These are phyloP conservation scores for Fragaria ananassa DNA, from an alignment of 306 rosid species.

Conservation along the genomic window DNA sequence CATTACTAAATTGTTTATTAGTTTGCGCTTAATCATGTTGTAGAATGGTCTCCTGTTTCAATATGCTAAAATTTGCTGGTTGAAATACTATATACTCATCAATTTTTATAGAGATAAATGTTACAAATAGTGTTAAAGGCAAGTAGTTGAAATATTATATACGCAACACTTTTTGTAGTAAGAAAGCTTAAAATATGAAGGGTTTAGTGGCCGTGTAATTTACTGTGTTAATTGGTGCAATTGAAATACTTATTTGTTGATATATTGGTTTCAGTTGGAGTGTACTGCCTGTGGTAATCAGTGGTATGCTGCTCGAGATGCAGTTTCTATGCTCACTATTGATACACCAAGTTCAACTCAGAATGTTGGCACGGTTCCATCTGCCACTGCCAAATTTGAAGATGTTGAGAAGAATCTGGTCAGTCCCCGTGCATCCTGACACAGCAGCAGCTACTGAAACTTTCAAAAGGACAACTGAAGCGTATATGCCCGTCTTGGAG, in stretches of 20 bases:
- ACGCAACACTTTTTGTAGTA: background rate
- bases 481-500: conserved; percentile 45
- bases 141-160: background rate
- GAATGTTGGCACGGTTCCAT: conserved; percentile 55
- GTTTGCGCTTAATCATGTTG: background rate
- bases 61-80: background rate
- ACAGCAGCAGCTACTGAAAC: conserved; percentile 35
- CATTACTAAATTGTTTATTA: background rate
- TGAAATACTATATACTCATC: background rate
- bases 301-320: conserved; percentile 91
- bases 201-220: background rate
- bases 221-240: background rate
- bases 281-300: conserved; percentile 81
- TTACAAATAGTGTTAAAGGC: background rate
- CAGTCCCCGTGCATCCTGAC: conserved; percentile 66
- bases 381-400: conserved; percentile 67
- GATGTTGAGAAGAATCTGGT: conserved; percentile 64
- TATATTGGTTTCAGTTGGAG: conserved; percentile 68
- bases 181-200: background rate
- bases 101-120: background rate
- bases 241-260: conserved; percentile 10
- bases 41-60: background rate
- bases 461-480: conserved; percentile 52
- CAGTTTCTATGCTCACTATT: conserved; percentile 59
- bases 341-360: conserved; percentile 43